Base-by-base conservation (phyloP, 371 early-diverging fungal genomes). In the Mucor sp. region DNA sequence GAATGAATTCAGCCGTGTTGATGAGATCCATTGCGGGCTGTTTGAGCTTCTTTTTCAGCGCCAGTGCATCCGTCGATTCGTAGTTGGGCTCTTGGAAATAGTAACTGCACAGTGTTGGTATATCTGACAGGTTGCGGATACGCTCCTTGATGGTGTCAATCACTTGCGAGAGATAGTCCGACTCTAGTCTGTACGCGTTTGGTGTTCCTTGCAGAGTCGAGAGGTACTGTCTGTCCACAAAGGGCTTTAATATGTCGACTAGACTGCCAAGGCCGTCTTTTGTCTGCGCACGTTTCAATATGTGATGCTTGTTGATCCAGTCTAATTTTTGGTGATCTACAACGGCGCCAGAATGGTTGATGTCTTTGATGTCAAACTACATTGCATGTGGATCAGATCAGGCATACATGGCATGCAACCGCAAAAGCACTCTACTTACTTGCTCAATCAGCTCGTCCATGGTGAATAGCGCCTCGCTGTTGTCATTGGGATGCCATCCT, bases 231-330 rank as follows among this genome's bases (percentile, higher is more conserved):
- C 66, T 44, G 11, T 74, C 44, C 0, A 80, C 66, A 47, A 78
- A 58, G 3, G 80, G 74, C 30, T 73, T 69, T 57, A 86, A 60
- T 23, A 73, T 72, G 23, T 71, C 65, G 0, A 83, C 83, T 28
- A 87, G 62, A 23, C 71, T 67, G 23, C 69, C 48, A 21, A 79
- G 47, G 12, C 87, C 88, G 35, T 78, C 74, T 3, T 67, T 43
- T n/a, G 88, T 84, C 39, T 85, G 81, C 41, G 85, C 77, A 59
- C 86, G 73, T 50, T 76, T 78, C 19, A 84, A 66, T 8, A 93
- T 63, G 74, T 94, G 94, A 65, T 91, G 90, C 61, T 91, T 90
- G 74, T 95, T 95, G 56, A 96, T 85, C 90, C 92, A 93, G 66
- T 91, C 89, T 14, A 97, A 79, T 44, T 94, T 94, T 9, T 89